A percentile compares a stretch with the other conserved stretches of the same genome.
Conservation (phyloP, 2,329 filamentous ascomycete genomes). For the Stagonosporopsis rhizophila region DNA sequence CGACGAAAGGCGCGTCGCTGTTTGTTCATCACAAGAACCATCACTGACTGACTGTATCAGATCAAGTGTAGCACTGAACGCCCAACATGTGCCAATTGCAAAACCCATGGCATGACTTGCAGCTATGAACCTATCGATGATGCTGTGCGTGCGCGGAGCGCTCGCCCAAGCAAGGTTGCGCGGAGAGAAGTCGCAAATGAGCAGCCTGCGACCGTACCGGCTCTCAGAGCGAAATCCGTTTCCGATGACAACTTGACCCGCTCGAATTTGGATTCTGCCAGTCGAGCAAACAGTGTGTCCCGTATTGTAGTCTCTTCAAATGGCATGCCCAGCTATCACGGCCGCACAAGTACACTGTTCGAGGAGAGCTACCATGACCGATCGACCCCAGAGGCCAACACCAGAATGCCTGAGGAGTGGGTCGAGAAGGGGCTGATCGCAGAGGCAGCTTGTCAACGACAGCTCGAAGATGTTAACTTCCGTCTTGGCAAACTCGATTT, state of each 20-base stretch:
- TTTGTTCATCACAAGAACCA: neutral
- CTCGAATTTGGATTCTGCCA: conserved; percentile 7
- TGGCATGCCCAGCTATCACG: conserved; percentile 56
- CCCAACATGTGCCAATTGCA: conserved; percentile 57
- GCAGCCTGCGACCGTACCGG: neutral
- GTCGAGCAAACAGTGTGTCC: conserved; percentile 40
- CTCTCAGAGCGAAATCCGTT: neutral
- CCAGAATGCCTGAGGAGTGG: conserved; percentile 47
- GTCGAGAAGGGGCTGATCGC: conserved; percentile 57
- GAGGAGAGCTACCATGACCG: conserved; percentile 48
- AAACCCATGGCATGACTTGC: conserved; percentile 55
- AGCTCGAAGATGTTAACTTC: conserved; percentile 59
- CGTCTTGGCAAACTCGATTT: conserved; percentile 60
- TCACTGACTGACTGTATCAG: conserved; percentile 34
- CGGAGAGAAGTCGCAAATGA: conserved; percentile 16
- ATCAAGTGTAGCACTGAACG: conserved; percentile 59
- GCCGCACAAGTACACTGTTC: conserved; percentile 59
- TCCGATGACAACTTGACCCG: conserved; percentile 10
- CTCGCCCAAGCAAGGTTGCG: conserved; percentile 28
- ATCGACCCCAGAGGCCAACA: conserved; percentile 22
- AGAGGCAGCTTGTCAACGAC: conserved; percentile 58
- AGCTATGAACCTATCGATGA: conserved; percentile 50
- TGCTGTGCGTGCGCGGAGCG: conserved; percentile 16
- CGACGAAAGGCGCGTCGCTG: conserved; percentile 46
- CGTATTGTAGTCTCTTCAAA: conserved; percentile 52